phyloP scores from a whole-genome alignment of 2,329 filamentous ascomycete species.

The Aspergillus ustus region DNA sequence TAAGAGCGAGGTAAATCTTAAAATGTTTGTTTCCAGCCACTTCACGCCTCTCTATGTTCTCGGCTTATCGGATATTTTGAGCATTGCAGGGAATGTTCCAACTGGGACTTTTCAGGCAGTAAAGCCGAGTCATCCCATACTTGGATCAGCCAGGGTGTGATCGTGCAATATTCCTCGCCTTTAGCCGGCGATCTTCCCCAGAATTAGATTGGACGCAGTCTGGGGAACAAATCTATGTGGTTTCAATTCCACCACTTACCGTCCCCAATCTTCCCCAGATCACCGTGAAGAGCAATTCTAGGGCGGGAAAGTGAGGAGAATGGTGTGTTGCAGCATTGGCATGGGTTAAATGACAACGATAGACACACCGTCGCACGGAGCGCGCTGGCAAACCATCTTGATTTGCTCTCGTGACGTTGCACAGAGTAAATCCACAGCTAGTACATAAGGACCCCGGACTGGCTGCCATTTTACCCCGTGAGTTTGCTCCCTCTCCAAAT shows the following conservation, averaged over 20 bases:
- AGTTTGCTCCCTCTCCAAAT: neutral
- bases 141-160: neutral
- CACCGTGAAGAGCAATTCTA: neutral
- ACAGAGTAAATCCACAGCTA: slow-evolving; percentile 2
- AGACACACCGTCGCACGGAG: neutral
- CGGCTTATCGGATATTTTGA: slow-evolving; percentile 1
- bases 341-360: neutral
- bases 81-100: neutral
- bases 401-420: slow-evolving; percentile 9
- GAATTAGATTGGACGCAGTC: slow-evolving; percentile 16
- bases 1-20: neutral
- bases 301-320: slow-evolving; percentile 6
- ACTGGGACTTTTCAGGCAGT: neutral
- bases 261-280: neutral
- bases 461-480: neutral
- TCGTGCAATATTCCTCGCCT: slow-evolving; percentile 13
- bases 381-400: neutral
- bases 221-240: slow-evolving; percentile 1
- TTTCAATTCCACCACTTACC: slow-evolving; percentile 10
- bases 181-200: slow-evolving; percentile 23
- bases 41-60: neutral
- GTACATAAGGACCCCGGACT: slow-evolving; percentile 4
- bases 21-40: neutral
- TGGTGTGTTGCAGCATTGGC: neutral
- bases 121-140: neutral